Base-by-base conservation (phyloP, 2,329 filamentous ascomycete genomes). In the Trichoderma koningii region DNA sequence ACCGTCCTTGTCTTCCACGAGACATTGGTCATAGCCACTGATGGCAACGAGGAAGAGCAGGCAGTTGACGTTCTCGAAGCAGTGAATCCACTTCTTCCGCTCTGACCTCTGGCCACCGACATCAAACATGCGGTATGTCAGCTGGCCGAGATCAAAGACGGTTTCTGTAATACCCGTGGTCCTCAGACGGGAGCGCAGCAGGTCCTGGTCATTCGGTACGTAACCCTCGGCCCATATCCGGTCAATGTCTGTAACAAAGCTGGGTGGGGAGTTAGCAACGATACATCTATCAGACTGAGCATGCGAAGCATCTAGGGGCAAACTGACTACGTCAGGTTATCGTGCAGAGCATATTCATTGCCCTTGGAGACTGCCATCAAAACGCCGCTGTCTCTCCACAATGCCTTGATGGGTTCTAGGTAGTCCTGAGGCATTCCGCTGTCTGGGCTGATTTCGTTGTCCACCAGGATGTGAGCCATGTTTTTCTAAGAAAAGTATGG, bases 11-110 rank as follows among this genome's bases (percentile, higher is more conserved):
- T 97, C 93, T 77, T 97, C 93, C 76, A 97, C 97, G 47, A 97
- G 85, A 67, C 97, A 84, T 81, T 97, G 93, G 77, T 97, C 93
- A 82, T 97, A 97, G 79, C 97, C 93, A 71, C 93, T 97, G 72
- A 97, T 97, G 78, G 94, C 94, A 70, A 97, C 94, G 62, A 97
- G 82, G 88, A 97, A 97, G 48, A 97, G 89, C 45, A 60, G 71
- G 97, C 96, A 12, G 93, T 96, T 97, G 73, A 97, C 93, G 73
- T 97, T 97, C 82, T 97, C 93, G 79, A 97, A 97, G 82, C 93
- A 97, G 82, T 97, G 93, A 73, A 97, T 97, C 93, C 93, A 97
- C 87, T 97, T 97, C 90, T 97, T 97, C 76, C 93, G 89, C 80
- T 97, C 93, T 7, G 92, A 97, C 76, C 93, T 88, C 80, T 97